Evolutionary conservation across 192 early-diverging fungal species (phyloP), one percentile per base, ranked within the genome.

Genomic region (Coemansia sp.): DNA sequence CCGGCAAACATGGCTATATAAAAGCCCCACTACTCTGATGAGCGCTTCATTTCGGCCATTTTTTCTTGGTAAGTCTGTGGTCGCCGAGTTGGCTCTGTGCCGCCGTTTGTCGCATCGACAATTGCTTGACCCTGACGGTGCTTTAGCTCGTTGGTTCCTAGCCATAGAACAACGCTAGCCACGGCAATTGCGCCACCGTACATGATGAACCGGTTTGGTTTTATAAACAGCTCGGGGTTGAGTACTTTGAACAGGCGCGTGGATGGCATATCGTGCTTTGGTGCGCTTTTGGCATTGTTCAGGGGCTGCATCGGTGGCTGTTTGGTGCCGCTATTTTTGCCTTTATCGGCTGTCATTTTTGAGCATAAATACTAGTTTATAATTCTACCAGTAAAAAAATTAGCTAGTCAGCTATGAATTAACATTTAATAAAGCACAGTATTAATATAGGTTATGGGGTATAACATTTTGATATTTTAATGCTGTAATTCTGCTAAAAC

Each of bases 181-280:
- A 80, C 61, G 21, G 68, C 72, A 2, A 62, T 49, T 6, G 61
- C 62, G 28, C 77, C 77, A 17, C 77, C 72, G 36, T 70, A 69
- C 77, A 80, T 80, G 55, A 80, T 68, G 36, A 56, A 40, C 62
- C 51, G 59, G 68, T 80, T 80, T 26, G 77, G 77, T 44, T 74
- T 74, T 68, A 80, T 80, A 52, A 49, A 80, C 15, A 80, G 77
- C 71, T 80, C 77, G 0, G 77, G 77, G 20, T 80, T 80, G 7
- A 80, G 71, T 21, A 80, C 61, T 47, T 80, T 80, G 38, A 80
- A 80, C 53, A 80, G 50, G 17, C 77, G 71, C 12, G 77, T 80
- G 7, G 71, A 60, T n/a, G 71, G 77, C 1, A 74, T 51, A 15
- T 71, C 71, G 2, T 62, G 63, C 54, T 65, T 72, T 19, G 70